Conservation (phyloP, 129 eudicot species). For the Helianthus annuus region HanXRQr2.0-SUNRISE NC_035442.2:51873477-51873976, state of each 20-base stretch:
- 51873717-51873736: slow-evolving; percentile 63
- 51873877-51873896: no score
- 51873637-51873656: background rate
- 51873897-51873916: no score
- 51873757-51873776: slow-evolving; percentile 37
- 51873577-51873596: slow-evolving; percentile 27
- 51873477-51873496: background rate
- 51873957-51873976: no score
- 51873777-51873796: no score
- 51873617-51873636: slow-evolving; percentile 85
- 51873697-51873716: slow-evolving; percentile 11
- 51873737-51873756: no score
- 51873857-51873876: no score
- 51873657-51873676: background rate
- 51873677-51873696: background rate
- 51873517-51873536: slow-evolving; percentile 90
- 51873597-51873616: slow-evolving; percentile 25
- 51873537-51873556: slow-evolving; percentile 91
- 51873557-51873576: slow-evolving; percentile 92
- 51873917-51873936: no score
- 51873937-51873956: no score
- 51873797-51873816: no score
- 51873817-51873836: no score
- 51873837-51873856: no score
- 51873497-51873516: slow-evolving; percentile 1